Conservation (phyloP, 768 basidiomycete genomes). For the Naganishia onofrii region DNA sequence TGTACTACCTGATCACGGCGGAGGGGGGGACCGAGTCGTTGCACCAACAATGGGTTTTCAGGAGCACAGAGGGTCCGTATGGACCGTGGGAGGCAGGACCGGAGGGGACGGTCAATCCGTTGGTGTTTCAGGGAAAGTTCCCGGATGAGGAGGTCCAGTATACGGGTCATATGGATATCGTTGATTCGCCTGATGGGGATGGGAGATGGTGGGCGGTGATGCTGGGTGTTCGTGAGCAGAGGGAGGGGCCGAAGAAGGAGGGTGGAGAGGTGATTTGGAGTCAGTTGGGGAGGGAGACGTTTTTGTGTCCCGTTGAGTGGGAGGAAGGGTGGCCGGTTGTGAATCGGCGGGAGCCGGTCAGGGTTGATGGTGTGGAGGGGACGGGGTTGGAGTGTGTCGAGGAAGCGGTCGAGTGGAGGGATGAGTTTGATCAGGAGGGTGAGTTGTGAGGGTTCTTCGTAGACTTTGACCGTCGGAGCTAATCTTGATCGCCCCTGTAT, state of each 20-base stretch:
- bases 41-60: constrained; percentile 44
- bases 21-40: constrained; percentile 41
- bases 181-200: constrained; percentile 48
- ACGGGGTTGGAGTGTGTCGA: neutral
- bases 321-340: constrained; percentile 37
- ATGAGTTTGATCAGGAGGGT: constrained; percentile 22
- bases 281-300: constrained; percentile 55
- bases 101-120: constrained; percentile 33
- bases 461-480: neutral
- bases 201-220: constrained; percentile 51
- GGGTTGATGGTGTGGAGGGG: neutral
- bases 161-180: constrained; percentile 55
- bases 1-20: constrained; percentile 54
- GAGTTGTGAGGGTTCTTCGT: neutral
- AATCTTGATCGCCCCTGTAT: neutral
- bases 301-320: constrained; percentile 44
- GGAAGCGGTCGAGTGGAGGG: constrained; percentile 5
- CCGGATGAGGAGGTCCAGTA: constrained; percentile 49
- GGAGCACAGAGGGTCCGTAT: constrained; percentile 42
- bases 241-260: constrained; percentile 2
- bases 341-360: constrained; percentile 33
- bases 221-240: constrained; percentile 36
- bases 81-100: constrained; percentile 47
- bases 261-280: constrained; percentile 6
- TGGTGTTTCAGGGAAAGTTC: constrained; percentile 39